A percentile compares a stretch with the other conserved stretches of the same genome.
phyloP scores from a whole-genome alignment of 306 rosid species.

The Quercus gilva region DNA sequence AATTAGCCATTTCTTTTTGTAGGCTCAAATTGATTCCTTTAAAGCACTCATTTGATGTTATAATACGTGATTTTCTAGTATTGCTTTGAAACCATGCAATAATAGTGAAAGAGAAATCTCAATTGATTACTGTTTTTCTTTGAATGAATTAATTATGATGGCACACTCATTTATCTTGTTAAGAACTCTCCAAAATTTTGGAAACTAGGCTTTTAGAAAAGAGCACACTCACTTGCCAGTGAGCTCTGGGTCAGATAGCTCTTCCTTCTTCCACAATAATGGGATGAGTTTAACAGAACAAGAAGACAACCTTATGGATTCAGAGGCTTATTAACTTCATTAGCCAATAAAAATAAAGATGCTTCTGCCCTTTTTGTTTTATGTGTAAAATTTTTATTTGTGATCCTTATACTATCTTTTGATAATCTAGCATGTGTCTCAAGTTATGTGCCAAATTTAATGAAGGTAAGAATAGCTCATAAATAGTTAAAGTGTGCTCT shows the following conservation, averaged over 20 bases:
- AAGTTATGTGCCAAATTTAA: not conserved
- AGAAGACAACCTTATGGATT: not conserved
- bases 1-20: not conserved
- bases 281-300: not conserved
- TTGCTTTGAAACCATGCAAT: not conserved
- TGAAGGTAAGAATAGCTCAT: not conserved
- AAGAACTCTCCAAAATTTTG: not conserved
- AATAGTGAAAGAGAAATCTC: not conserved
- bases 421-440: not conserved
- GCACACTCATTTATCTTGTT: not conserved
- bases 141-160: not conserved
- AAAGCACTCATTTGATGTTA: not conserved
- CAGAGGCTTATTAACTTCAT: not conserved
- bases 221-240: not conserved
- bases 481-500: not conserved
- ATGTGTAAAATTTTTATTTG: not conserved
- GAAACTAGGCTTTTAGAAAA: not conserved
- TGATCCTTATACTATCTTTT: not conserved
- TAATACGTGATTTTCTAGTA: not conserved
- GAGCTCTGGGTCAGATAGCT: too few species aligned
- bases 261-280: too few species aligned
- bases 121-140: not conserved
- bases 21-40: not conserved
- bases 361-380: not conserved
- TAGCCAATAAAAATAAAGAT: not conserved